phyloP scores from a whole-genome alignment of 805 yeast genomes.

The Yamadazyma nakazawae region DNA sequence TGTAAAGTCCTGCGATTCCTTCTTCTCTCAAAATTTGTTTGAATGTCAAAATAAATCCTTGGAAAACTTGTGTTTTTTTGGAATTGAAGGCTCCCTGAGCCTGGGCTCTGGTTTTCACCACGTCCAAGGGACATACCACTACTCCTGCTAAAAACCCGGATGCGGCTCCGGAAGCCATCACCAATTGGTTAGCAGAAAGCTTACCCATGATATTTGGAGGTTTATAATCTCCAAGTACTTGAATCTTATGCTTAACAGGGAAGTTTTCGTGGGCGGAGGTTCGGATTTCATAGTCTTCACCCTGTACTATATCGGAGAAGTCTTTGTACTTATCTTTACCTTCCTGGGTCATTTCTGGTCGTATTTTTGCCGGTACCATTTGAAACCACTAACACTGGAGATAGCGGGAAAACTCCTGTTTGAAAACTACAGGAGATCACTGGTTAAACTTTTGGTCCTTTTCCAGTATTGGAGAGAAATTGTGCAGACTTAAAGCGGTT shows the following conservation, averaged over 20 bases:
- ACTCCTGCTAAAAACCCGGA: constrained; percentile 91
- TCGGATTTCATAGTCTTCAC: constrained; percentile 36
- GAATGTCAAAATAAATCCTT: constrained; percentile 63
- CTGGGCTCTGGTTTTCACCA: constrained; percentile 89
- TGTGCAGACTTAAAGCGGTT: too few species aligned
- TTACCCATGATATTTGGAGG: constrained; percentile 22
- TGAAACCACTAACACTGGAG: background rate
- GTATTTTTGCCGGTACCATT: constrained; percentile 5
- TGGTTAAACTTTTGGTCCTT: too few species aligned
- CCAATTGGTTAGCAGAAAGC: constrained; percentile 50
- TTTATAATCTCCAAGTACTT: constrained; percentile 15
- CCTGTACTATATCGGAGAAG: constrained; percentile 36
- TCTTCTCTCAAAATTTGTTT: constrained; percentile 68
- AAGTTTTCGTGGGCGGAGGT: constrained; percentile 18
- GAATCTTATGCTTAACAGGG: constrained; percentile 21
- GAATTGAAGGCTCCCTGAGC: constrained; percentile 66
- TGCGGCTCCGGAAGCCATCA: constrained; percentile 87
- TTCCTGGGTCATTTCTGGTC: background rate
- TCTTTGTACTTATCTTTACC: constrained; percentile 13
- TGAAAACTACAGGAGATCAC: too few species aligned
- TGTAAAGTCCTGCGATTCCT: constrained; percentile 77
- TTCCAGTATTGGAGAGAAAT: background rate
- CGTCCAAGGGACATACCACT: constrained; percentile 92
- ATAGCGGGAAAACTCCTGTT: background rate
- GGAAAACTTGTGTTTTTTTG: constrained; percentile 36